Evolutionary conservation across 441 rosid species (phyloP), one percentile per base, ranked within the genome.

Genomic region (Aleurites moluccanus): DNA sequence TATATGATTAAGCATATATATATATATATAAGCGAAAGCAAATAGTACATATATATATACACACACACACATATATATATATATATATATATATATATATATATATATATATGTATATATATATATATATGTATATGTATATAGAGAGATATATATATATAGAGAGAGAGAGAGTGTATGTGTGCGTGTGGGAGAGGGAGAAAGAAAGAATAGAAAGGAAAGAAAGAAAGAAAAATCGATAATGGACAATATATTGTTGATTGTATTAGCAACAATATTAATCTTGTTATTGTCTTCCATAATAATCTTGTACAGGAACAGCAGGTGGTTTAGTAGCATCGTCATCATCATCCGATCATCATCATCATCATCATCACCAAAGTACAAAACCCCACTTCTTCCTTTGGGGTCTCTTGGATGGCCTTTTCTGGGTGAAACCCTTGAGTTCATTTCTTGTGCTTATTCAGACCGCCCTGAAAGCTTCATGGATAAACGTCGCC

Each of bases 361-460:
- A 67, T 80, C 82, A 70, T 62, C 78, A 73, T 63, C 82, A 21
- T 47, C 50, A 69, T n/a, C 35, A 52, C 14, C 52, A 27, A 55
- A 78, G 60, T 20, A 72, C 63, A 66, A 67, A 81, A 73, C 79
- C 67, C 74, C 80, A 61, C 86, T 86, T 79, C 85, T 86, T 79
- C 98, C 98, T 66, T 81, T 78, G 2, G 99, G 99, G 65, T 80
- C 82, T 72, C 86, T 89, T 42, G 98, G 99, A 44, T 91, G 97
- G 98, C 99, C 98, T 33, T 67, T 96, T 64, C 3, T 93, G 59
- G 98, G 99, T 4, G 99, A 96, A 83, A 90, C 98, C 74, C 85
- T 96, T 25, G 97, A 96, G 73, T 93, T 93, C 87, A 33, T 96
- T 62, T 80, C 94, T 47, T 87, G 84, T 80, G 98, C 97, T 72